Conservation (phyloP, 169 alveolate species). For the Pseudocohnilembus persalinus region DNA sequence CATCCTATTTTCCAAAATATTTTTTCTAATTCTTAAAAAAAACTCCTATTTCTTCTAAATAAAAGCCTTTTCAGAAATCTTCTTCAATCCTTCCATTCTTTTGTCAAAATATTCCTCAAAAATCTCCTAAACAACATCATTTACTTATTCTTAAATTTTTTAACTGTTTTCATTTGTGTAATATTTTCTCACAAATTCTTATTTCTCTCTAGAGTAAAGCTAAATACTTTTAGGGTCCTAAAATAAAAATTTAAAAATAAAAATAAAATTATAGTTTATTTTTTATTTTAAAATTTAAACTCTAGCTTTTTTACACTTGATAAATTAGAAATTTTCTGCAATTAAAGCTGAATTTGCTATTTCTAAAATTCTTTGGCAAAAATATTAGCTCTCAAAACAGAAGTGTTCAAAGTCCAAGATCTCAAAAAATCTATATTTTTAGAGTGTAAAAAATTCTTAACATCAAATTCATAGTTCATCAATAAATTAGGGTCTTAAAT, state of each 20-base stretch:
- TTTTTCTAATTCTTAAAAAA: constrained; percentile 11
- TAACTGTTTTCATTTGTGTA: not conserved
- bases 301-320: not conserved
- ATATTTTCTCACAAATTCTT: constrained; percentile 13
- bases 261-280: constrained; percentile 13
- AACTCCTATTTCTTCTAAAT: constrained; percentile 22
- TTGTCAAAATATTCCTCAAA: constrained; percentile 3
- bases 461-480: constrained; percentile 4
- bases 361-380: not conserved
- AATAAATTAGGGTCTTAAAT: constrained; percentile 12
- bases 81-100: constrained; percentile 2
- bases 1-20: not conserved
- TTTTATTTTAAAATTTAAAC: constrained; percentile 1
- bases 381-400: constrained; percentile 21
- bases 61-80: constrained; percentile 11
- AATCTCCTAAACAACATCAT: not conserved
- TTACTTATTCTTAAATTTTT: not conserved
- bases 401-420: constrained; percentile 25
- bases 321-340: constrained; percentile 17
- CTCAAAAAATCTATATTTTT: constrained; percentile 32
- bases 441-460: constrained; percentile 22
- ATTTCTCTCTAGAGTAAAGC: constrained; percentile 18
- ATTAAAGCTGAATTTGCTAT: not conserved
- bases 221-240: constrained; percentile 14
- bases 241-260: too few species aligned